Evolutionary conservation across 2,329 filamentous ascomycete species (phyloP), one percentile per base, ranked within the genome.

Genomic region (Myriosclerotinia curreyana): DNA sequence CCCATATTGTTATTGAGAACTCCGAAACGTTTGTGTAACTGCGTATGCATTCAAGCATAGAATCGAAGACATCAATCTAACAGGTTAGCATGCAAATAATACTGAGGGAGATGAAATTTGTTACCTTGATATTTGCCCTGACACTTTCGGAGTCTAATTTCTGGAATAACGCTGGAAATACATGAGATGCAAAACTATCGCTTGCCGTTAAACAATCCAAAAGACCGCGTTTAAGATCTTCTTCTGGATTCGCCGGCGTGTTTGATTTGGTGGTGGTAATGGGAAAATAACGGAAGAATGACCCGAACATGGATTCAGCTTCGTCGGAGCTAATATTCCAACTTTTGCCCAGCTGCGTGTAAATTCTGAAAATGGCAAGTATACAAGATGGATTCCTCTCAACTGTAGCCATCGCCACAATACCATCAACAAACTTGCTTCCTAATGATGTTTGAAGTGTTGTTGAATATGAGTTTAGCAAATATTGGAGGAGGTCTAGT

Each of bases 1-100:
- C 70, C 73, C 73, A 76, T 25, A 76, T 65, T 53, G 72, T 71
- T 5, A 55, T 34, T 20, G 68, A 68, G 54, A 72, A 75, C 6
- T 54, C 62, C 6, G 51, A 54, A 12, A 70, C 42, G 22, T 54
- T 46, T n/a, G 67, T 66, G 52, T 73, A 74, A 22, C 49, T 59
- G 11, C 44, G 46, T 14, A 70, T 62, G 58, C 70, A 70, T 28
- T 60, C 52, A 36, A 65, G 59, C 34, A 70, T 65, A n/a, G 70
- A 69, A 15, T 62, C 38, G 14, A 74, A 66, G 14, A 73, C 66
- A 59, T 73, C 70, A n/a, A 66, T 69, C 73, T 74, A 60, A 62
- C 17, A 34, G 5, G 44, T 73, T 65, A 72, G 69, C 50, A 64
- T n/a, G n/a, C 12, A 12, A 12, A 22, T 31, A 17, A n/a, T 14